Base-by-base conservation (phyloP, 163 green algal species). In the Scenedesmus sp. region DNA sequence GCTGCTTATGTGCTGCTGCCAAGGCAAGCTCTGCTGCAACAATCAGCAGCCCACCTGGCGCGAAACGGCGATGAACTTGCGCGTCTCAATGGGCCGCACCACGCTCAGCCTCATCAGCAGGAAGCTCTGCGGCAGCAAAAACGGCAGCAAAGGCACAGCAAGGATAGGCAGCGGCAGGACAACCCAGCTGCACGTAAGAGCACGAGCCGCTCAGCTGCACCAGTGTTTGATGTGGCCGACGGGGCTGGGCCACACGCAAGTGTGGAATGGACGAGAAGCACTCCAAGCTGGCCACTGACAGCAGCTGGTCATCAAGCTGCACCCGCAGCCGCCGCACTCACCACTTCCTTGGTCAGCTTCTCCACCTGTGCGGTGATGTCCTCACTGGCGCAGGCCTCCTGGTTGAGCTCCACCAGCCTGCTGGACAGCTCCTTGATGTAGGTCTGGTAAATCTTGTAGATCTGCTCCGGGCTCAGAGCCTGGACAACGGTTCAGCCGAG, bases 21-120 rank as follows among this genome's bases (percentile, higher is more conserved):
- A n/a, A n/a, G n/a, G n/a, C n/a, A n/a, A 61, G 51, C 9, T 33
- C 24, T 72, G 59, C 61, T 26, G 22, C 24, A 65, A 16, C 53
- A 26, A 24, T n/a, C 61, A 37, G 61, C 65, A 56, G n/a, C 56
- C 1, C 65, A 76, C 65, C 65, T 76, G 94, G 33, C 94, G 94
- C 16, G 86, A 93, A 43, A 95, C 92, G 16, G 95, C 94, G 46
- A 96, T 95, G 91, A 96, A 96, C 92, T 96, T 96, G 87, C 94
- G 92, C 72, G 94, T 94, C 93, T 96, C 94, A 33, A 96, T 93
- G 6, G 94, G 94, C 70, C 93, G 93, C 7, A 95, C 92, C 87
- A 96, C 93, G 33, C 92, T 93, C 91, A 96, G 86, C 4, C 94
- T 88, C 94, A 96, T 96, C 70, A 96, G 91, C 92, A 96, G 94